Percentiles rank a stretch among this genome's conserved stretches.
phyloP scores from a whole-genome alignment of 2,329 filamentous ascomycete genomes.

The Clonostachys sp. region DNA sequence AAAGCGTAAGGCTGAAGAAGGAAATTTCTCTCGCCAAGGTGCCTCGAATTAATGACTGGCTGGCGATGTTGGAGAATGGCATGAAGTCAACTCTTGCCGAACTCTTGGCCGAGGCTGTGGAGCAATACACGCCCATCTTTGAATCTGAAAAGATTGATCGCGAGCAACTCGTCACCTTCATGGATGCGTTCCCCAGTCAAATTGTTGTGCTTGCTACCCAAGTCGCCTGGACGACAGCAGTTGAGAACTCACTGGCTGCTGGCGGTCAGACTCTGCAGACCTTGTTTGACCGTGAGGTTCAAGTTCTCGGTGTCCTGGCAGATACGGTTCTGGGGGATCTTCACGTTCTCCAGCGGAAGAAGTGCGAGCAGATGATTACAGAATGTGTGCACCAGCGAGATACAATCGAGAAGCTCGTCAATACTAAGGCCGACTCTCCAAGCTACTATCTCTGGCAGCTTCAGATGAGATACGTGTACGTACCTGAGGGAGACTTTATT shows the following conservation, averaged over 20 bases:
- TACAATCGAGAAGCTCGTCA: conserved; percentile 80
- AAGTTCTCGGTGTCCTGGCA: conserved; percentile 80
- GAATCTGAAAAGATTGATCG: conserved; percentile 65
- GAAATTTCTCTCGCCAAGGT: conserved; percentile 91
- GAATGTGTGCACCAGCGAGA: conserved; percentile 98
- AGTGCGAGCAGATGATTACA: conserved; percentile 97
- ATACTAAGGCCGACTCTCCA: conserved; percentile 67
- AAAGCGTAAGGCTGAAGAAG: conserved; percentile 81
- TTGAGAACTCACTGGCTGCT: conserved; percentile 70
- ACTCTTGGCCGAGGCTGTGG: conserved; percentile 79
- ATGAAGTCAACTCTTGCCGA: conserved; percentile 96
- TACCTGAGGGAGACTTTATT: conserved; percentile 72
- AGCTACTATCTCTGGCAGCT: conserved; percentile 90
- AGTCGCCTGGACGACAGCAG: conserved; percentile 85
- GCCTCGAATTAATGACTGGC: conserved; percentile 97
- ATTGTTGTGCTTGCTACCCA: conserved; percentile 94
- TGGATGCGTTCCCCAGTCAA: conserved; percentile 82
- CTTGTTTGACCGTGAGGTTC: conserved; percentile 78
- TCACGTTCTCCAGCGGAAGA: conserved; percentile 82
- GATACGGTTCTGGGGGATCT: conserved; percentile 87
- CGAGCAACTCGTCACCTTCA: conserved; percentile 71
- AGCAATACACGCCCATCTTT: conserved; percentile 77
- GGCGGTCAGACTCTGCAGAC: conserved; percentile 65
- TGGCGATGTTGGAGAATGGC: conserved; percentile 83
- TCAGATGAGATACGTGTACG: conserved; percentile 95